A percentile compares a stretch with the other conserved stretches of the same genome.
phyloP scores from a whole-genome alignment of 805 yeast species.

The Candida lessepsii region DNA sequence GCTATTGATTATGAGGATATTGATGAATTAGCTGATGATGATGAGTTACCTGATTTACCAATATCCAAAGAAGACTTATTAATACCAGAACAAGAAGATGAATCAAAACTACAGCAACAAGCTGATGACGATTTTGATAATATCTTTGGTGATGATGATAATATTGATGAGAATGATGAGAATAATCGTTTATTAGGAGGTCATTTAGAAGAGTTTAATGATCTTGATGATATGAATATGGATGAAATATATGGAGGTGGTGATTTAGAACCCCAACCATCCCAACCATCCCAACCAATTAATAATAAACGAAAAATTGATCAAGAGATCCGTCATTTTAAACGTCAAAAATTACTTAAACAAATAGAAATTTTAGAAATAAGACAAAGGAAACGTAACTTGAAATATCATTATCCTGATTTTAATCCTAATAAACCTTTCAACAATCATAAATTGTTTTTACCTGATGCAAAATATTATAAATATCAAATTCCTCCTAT shows the following conservation, averaged over 20 bases:
- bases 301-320: constrained; percentile 16
- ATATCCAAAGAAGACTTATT: not conserved
- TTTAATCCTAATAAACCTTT: constrained; percentile 55
- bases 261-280: not conserved
- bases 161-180: constrained; percentile 18
- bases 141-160: constrained; percentile 32
- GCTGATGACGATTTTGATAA: constrained; percentile 43
- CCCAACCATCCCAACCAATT: too few relatives aligned
- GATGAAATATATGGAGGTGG: constrained; percentile 22
- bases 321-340: constrained; percentile 21
- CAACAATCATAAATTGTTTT: constrained; percentile 64
- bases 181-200: constrained; percentile 15
- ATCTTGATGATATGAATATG: constrained; percentile 23
- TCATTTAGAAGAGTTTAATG: constrained; percentile 20
- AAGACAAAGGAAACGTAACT: constrained; percentile 24
- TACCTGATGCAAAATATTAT: constrained; percentile 57
- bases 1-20: constrained; percentile 94
- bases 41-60: constrained; percentile 35
- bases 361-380: constrained; percentile 31
- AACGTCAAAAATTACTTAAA: constrained; percentile 27
- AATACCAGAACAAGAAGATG: not conserved
- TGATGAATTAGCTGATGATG: constrained; percentile 90
- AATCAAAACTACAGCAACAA: constrained; percentile 27
- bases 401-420: constrained; percentile 59
- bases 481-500: constrained; percentile 52